Evolutionary conservation across 2,329 filamentous ascomycete genomes (phyloP).

Genomic region (Boeremia exigua): DNA sequence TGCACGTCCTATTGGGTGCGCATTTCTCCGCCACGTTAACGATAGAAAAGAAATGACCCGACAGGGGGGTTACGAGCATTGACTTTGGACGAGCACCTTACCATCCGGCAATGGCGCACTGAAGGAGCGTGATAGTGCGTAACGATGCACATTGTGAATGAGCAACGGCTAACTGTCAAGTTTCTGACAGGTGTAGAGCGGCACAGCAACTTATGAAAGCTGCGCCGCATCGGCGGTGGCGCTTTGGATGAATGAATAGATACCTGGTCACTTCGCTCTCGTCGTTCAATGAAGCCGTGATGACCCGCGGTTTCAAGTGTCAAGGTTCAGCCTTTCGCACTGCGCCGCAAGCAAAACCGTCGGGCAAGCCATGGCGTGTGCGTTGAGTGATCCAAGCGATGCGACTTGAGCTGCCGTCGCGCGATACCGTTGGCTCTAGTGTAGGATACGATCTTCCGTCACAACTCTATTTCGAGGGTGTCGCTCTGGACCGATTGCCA

Average conservation of each 20-base stretch:
- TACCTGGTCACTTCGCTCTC: conserved; percentile 17
- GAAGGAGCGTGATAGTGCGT: conserved; percentile 28
- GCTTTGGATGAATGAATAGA: not conserved
- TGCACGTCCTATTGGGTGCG: conserved; percentile 28
- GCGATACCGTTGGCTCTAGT: conserved; percentile 33
- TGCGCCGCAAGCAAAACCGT: conserved; percentile 17
- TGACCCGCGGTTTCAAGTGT: conserved; percentile 34
- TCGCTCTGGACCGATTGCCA: conserved; percentile 11
- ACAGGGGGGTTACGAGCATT: conserved; percentile 23
- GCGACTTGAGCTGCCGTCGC: conserved; percentile 25
- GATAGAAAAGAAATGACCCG: conserved; percentile 35
- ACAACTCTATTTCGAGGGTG: conserved; percentile 13
- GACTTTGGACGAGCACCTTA: conserved; percentile 10
- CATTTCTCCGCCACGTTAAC: conserved; percentile 26
- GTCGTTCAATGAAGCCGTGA: conserved; percentile 1
- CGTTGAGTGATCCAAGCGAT: conserved; percentile 29
- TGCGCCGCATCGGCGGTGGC: conserved; percentile 13
- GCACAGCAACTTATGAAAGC: conserved; percentile 24
- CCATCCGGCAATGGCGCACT: conserved; percentile 20
- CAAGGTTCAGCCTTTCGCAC: conserved; percentile 29
- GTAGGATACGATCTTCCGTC: conserved; percentile 17
- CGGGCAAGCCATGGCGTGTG: conserved; percentile 21
- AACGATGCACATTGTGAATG: conserved; percentile 20
- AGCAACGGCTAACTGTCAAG: not conserved
- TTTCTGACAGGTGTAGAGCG: conserved; percentile 9